A percentile compares a stretch with the other conserved stretches of the same genome.
Evolutionary conservation across 2,329 filamentous ascomycete species (phyloP).

Genomic region (Aspergillus sp.): DNA sequence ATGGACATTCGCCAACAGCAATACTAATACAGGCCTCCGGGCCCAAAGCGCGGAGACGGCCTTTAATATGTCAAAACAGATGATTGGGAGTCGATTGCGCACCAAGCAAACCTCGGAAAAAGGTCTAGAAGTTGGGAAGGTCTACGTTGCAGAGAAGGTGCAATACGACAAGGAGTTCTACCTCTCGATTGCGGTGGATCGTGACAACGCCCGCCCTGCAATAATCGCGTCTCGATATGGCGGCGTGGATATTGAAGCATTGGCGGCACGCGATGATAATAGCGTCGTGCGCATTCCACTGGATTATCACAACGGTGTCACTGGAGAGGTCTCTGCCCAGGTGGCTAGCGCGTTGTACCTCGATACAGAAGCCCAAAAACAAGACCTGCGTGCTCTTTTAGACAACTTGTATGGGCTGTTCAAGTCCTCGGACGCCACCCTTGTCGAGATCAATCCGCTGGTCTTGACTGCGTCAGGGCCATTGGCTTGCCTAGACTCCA

Average conservation of each 20-base stretch:
- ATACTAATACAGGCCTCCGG: too few species aligned
- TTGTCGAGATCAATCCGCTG: slow-evolving; percentile 46
- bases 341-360: too few species aligned
- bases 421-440: slow-evolving; percentile 47
- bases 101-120: slow-evolving; percentile 30
- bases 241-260: slow-evolving; percentile 30
- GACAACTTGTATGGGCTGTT: slow-evolving; percentile 39
- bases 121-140: slow-evolving; percentile 29
- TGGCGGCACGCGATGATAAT: too few species aligned
- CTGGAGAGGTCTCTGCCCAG: too few species aligned
- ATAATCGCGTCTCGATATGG: slow-evolving; percentile 39
- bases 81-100: slow-evolving; percentile 29
- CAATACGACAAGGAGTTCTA: slow-evolving; percentile 39
- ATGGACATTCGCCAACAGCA: too few species aligned
- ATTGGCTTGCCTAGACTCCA: slow-evolving; percentile 41
- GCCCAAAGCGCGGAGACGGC: too few species aligned
- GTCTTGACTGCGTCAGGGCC: slow-evolving; percentile 26
- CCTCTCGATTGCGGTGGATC: slow-evolving; percentile 46
- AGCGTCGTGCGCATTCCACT: too few species aligned
- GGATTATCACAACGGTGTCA: too few species aligned
- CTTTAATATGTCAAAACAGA: slow-evolving; percentile 22
- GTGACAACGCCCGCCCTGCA: slow-evolving; percentile 40
- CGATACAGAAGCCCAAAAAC: too few species aligned
- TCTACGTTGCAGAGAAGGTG: slow-evolving; percentile 40
- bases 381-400: background rate